Conservation (phyloP, 805 yeast genomes). For the Hanseniaspora valbyensis region DNA sequence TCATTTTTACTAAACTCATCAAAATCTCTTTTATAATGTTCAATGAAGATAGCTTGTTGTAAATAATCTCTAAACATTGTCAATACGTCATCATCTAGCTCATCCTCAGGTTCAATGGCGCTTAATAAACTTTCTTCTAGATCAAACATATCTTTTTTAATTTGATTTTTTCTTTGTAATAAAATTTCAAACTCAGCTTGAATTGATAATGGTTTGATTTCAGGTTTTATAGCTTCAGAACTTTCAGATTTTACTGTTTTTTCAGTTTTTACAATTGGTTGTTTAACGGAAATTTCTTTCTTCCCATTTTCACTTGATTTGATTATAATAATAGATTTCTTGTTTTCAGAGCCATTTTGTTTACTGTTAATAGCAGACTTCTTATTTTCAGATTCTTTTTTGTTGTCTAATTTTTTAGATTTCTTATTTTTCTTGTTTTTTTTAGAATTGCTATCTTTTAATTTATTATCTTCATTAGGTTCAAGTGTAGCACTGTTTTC, state of each 20-base stretch:
- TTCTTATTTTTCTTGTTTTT: no score
- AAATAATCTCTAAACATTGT: neutral
- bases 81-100: neutral
- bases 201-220: no score
- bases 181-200: neutral
- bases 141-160: neutral
- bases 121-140: neutral
- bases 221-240: neutral
- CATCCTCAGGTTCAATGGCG: neutral
- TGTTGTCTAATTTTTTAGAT: no score
- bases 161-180: neutral
- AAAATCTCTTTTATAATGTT: conserved; percentile 3
- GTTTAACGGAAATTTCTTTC: no score
- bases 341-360: no score
- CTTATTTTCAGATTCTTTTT: no score
- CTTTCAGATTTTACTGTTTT: neutral
- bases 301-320: no score
- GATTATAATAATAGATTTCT: no score
- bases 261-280: no score
- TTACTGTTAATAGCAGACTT: no score
- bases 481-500: neutral
- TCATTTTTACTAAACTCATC: neutral
- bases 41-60: neutral
- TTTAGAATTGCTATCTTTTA: no score
- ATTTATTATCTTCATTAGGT: no score